A percentile compares a stretch with the other conserved stretches of the same genome.
phyloP scores from a whole-genome alignment of 2,329 filamentous ascomycete species.

The Aplosporella prunicola region DNA sequence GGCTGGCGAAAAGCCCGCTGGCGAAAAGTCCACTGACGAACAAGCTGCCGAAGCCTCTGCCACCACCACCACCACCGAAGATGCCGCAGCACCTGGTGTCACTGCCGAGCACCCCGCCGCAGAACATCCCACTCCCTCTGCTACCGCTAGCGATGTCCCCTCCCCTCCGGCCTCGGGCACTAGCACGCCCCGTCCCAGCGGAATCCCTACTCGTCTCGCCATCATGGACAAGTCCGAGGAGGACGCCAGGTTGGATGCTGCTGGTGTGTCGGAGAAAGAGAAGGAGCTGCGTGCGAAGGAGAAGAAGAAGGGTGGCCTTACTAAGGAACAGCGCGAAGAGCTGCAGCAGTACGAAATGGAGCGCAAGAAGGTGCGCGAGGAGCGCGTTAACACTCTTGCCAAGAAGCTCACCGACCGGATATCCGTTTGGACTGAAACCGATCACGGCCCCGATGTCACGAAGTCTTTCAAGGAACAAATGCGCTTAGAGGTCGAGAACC shows the following conservation, averaged over 20 bases:
- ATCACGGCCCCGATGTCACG: slow-evolving; percentile 78
- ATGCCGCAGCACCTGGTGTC: not conserved
- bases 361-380: slow-evolving; percentile 71
- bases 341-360: slow-evolving; percentile 82
- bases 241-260: slow-evolving; percentile 54
- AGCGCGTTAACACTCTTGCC: slow-evolving; percentile 75
- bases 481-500: slow-evolving; percentile 85
- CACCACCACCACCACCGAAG: slow-evolving; percentile 15
- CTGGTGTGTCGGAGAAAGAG: slow-evolving; percentile 60
- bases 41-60: slow-evolving; percentile 19
- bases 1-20: slow-evolving; percentile 42
- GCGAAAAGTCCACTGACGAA: slow-evolving; percentile 39
- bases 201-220: slow-evolving; percentile 70
- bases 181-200: slow-evolving; percentile 36
- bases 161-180: slow-evolving; percentile 28
- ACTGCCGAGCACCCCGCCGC: not conserved
- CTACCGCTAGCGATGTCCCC: slow-evolving; percentile 16
- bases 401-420: slow-evolving; percentile 83
- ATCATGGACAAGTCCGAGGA: slow-evolving; percentile 85
- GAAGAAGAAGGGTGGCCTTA: slow-evolving; percentile 80
- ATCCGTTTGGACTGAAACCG: slow-evolving; percentile 94
- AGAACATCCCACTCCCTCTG: slow-evolving; percentile 15
- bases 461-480: slow-evolving; percentile 89
- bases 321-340: slow-evolving; percentile 89
- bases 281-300: slow-evolving; percentile 69